Evolutionary conservation across 2,329 filamentous ascomycete genomes (phyloP), one percentile per base, ranked within the genome.

Genomic region (Phialophora expanda): DNA sequence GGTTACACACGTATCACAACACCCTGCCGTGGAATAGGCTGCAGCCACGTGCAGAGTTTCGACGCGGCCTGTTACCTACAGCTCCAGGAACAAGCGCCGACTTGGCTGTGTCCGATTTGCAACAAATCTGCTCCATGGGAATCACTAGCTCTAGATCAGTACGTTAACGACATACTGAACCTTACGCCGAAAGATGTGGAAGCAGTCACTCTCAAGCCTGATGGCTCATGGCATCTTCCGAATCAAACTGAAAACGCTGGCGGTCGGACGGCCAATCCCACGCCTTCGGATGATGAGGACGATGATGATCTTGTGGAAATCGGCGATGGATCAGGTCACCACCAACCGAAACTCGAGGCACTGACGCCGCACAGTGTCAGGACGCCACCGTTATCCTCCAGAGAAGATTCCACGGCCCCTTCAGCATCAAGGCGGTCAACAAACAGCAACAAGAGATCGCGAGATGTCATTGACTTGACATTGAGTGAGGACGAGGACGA

Each of bases 71-170:
- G 92, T 1, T 99, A 97, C 75, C 84, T 99, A 22, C 92, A 97
- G 73, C 81, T 99, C 30, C 94, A 98, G 76, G 93, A 98, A 76
- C 95, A 99, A 80, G 94, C 92, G 0, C 95, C 95, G 0, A 96
- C 95, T 20, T 99, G 95, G 95, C 84, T 88, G n/a, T 99, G 95
- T 74, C 95, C 95, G 0, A 89, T 97, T 24, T 99, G 95, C 81
- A 94, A 90, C 78, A 96, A 93, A 74, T 79, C 86, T 0, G 89
- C 93, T 1, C 87, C 89, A 0, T 99, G 92, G 76, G 90, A 94
- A 58, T 88, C 86, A 56, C 81, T 99, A 26, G 92, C 92, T 11
- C 87, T 98, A 32, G 95, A 99, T 72, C 90, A 95, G 74, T 97
- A 96, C 75, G 93, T 97, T 17, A 88, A 90, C 74, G 90, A 97